Conservation (phyloP, 2,329 filamentous ascomycete species). For the Pestalotiopsis sp. region DNA sequence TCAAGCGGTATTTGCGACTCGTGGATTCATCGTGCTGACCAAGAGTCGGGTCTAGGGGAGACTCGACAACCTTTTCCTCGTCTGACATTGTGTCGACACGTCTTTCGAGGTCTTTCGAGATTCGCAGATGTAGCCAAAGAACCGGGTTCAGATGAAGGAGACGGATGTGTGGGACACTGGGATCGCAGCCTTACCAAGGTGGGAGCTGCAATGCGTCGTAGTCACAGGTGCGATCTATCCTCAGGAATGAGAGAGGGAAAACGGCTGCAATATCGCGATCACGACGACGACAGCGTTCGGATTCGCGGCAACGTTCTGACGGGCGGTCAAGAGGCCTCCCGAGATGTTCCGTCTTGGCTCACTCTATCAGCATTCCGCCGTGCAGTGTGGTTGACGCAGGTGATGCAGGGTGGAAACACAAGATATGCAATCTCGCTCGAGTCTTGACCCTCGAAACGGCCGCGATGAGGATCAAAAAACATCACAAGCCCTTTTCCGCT, state of each 20-base stretch:
- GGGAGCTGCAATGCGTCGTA: no score
- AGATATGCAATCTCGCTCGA: neutral
- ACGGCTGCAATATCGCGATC: neutral
- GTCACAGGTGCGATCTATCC: neutral
- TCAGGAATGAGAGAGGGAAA: neutral
- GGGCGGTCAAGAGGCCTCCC: neutral
- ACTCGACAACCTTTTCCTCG: constrained; percentile 3
- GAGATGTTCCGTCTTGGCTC: constrained; percentile 1
- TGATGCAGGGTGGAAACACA: neutral
- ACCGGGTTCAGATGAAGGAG: neutral
- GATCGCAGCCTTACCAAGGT: no score
- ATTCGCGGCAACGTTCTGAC: neutral
- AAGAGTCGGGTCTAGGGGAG: neutral
- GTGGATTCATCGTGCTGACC: neutral
- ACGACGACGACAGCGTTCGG: neutral
- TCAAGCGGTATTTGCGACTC: neutral
- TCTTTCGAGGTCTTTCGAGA: neutral
- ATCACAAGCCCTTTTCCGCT: neutral
- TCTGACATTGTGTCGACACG: neutral
- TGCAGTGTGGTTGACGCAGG: neutral
- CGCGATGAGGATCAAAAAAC: neutral
- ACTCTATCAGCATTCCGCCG: neutral
- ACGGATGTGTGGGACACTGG: neutral
- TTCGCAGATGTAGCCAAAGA: neutral
- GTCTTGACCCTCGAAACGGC: neutral